These are phyloP conservation scores for Penicillium frequentans DNA, from an alignment of 2,329 filamentous ascomycete genomes.

Conservation along the genomic window DNA sequence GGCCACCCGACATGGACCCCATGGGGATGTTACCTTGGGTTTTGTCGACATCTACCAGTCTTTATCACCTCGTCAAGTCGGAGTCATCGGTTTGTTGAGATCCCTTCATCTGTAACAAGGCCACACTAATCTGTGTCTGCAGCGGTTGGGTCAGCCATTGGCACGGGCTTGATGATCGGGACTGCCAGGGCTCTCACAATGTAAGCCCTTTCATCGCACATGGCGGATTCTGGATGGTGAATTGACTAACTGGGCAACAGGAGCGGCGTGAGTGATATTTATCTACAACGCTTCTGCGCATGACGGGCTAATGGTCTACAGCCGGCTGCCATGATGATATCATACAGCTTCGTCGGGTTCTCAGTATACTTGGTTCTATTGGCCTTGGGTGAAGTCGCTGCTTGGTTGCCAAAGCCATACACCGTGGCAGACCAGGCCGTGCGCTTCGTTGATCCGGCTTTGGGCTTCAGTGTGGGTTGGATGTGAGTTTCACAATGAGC, in stretches of 20 bases:
- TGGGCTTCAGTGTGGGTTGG: slow-evolving; percentile 76
- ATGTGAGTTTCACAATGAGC: slow-evolving; percentile 44
- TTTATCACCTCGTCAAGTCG: slow-evolving; percentile 20
- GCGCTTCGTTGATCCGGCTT: slow-evolving; percentile 74
- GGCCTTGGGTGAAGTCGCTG: slow-evolving; percentile 76
- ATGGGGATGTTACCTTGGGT: slow-evolving; percentile 11
- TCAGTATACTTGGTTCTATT: slow-evolving; percentile 76
- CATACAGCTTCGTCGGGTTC: slow-evolving; percentile 38
- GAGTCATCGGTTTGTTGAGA: slow-evolving; percentile 20
- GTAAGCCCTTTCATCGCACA: slow-evolving; percentile 14
- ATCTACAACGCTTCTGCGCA: background rate
- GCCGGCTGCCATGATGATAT: slow-evolving; percentile 38
- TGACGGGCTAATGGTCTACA: slow-evolving; percentile 10
- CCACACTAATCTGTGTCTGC: slow-evolving; percentile 3
- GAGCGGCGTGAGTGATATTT: slow-evolving; percentile 26
- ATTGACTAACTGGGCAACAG: slow-evolving; percentile 15
- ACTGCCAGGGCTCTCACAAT: slow-evolving; percentile 28
- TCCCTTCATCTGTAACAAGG: background rate
- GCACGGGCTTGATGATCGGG: slow-evolving; percentile 32
- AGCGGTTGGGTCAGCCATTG: slow-evolving; percentile 34
- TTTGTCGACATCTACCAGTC: slow-evolving; percentile 23
- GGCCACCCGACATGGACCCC: background rate
- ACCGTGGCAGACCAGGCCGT: slow-evolving; percentile 78
- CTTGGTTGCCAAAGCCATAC: slow-evolving; percentile 72
- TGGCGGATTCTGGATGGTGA: background rate